Conservation (phyloP, 805 yeast genomes). For the Zygosaccharomyces bailii region DNA sequence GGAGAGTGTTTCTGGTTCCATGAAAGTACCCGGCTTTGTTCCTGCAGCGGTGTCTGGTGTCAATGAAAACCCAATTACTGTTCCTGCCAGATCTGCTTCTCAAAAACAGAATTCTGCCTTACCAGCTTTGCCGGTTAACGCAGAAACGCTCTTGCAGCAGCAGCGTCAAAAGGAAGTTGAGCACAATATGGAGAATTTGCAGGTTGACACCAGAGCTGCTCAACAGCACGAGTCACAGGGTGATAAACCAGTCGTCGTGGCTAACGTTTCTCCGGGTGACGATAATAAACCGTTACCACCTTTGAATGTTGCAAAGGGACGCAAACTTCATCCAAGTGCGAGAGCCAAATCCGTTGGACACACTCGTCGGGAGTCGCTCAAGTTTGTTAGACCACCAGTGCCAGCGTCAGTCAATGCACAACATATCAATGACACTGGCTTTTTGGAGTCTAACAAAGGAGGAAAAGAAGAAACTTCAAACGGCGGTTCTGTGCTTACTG, state of each 20-base stretch:
- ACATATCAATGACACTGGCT: slow-evolving; percentile 43
- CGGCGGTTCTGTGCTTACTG: slow-evolving; percentile 3
- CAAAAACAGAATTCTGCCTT: slow-evolving; percentile 26
- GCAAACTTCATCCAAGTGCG: slow-evolving; percentile 69
- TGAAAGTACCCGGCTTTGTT: slow-evolving; percentile 25
- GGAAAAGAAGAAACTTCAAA: slow-evolving; percentile 48
- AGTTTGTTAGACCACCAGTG: slow-evolving; percentile 36
- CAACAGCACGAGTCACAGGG: slow-evolving; percentile 3
- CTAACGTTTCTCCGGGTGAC: slow-evolving; percentile 13
- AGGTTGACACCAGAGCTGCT: slow-evolving; percentile 10
- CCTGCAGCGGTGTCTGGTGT: neutral
- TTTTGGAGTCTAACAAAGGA: slow-evolving; percentile 42
- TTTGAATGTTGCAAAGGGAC: slow-evolving; percentile 27
- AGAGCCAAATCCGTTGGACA: slow-evolving; percentile 80
- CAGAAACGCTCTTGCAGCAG: slow-evolving; percentile 33
- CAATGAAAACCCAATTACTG: slow-evolving; percentile 10
- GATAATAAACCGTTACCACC: slow-evolving; percentile 28
- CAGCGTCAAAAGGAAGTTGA: slow-evolving; percentile 28
- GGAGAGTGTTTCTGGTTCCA: slow-evolving; percentile 32
- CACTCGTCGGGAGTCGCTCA: slow-evolving; percentile 58
- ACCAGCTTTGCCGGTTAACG: slow-evolving; percentile 38
- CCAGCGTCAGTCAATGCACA: slow-evolving; percentile 35
- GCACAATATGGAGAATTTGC: slow-evolving; percentile 22
- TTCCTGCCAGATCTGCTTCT: slow-evolving; percentile 31
- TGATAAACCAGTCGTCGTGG: slow-evolving; percentile 5